Base-by-base conservation (phyloP, 177 flowering plant species). In the Vitis hybrid region DNA sequence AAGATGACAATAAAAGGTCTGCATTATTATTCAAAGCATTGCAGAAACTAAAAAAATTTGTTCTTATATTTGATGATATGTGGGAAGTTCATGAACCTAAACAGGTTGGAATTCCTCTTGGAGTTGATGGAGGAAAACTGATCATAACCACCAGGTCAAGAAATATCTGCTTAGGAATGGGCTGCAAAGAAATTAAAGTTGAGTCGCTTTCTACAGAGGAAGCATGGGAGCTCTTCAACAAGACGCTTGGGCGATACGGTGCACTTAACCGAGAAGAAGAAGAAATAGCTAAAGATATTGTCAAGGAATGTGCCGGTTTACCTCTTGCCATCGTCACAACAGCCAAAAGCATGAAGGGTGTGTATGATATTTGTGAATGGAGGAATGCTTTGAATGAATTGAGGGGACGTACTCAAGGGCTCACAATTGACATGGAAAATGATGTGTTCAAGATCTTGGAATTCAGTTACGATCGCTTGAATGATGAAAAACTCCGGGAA, bases 291-390 rank as follows among this genome's bases (percentile, higher is more conserved):
- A 75, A 51, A 11, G 8, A 0, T 5, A 57, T 81, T 14, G 80
- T 52, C 0, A 40, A 52, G 11, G 52, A 77, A 54, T 81, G 84
- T 60, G 64, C 7, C 3, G 68, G 81, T 51, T 52, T 80, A 60
- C 80, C 83, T 0, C 73, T 74, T 10, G 77, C 50, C 4, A 62
- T 72, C 55, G 45, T 65, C 7, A 58, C 73, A 1, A 2, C 71
- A 10, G 81, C 78, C 7, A 40, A 65, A 54, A 68, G 76, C 62
- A 71, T 81, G 80, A 74, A 62, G 23, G 73, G 76, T 2, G 65
- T 18, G 10, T 17, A 23, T 62, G 72, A 59, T 15, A 17, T 57
- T 45, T 19, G 3, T 50, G 74, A 59, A 45, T 81, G 84, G 84
- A 76, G 68, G 34, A 50, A 68, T 62, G 72, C 68, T 5, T 15